Conservation (phyloP, 257 asterid genomes). For the Linaria vulgaris region DNA sequence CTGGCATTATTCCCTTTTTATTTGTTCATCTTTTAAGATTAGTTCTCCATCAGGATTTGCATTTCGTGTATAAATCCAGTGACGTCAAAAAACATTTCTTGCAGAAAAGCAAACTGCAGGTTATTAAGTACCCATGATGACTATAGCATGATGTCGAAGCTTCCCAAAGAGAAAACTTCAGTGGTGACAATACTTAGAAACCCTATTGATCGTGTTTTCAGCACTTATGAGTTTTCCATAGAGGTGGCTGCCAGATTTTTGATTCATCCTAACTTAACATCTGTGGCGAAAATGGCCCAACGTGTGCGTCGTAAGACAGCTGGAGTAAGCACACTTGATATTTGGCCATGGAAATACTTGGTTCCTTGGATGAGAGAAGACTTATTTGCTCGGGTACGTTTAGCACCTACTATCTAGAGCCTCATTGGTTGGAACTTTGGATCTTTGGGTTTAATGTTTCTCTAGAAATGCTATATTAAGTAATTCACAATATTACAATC, state of each 20-base stretch:
- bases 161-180: conserved; percentile 76
- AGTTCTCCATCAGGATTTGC: background rate
- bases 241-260: conserved; percentile 97
- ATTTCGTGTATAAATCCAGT: conserved; percentile 2
- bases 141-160: conserved; percentile 82
- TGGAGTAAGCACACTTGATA: conserved; percentile 83
- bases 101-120: conserved; percentile 83
- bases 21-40: no score
- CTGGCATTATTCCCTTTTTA: no score
- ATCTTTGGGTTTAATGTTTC: background rate
- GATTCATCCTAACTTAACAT: conserved; percentile 88
- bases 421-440: conserved; percentile 16
- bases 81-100: conserved; percentile 28
- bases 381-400: conserved; percentile 86
- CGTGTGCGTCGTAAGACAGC: conserved; percentile 52
- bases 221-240: conserved; percentile 92
- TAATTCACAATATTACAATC: background rate
- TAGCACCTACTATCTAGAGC: conserved; percentile 16
- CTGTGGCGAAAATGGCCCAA: conserved; percentile 55
- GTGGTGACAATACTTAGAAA: conserved; percentile 89
- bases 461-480: conserved; percentile 10
- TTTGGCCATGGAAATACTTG: conserved; percentile 99
- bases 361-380: conserved; percentile 99
- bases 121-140: conserved; percentile 91
- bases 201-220: conserved; percentile 92